phyloP scores from a whole-genome alignment of 257 asterid genomes.

The Primulina tabacum region DNA sequence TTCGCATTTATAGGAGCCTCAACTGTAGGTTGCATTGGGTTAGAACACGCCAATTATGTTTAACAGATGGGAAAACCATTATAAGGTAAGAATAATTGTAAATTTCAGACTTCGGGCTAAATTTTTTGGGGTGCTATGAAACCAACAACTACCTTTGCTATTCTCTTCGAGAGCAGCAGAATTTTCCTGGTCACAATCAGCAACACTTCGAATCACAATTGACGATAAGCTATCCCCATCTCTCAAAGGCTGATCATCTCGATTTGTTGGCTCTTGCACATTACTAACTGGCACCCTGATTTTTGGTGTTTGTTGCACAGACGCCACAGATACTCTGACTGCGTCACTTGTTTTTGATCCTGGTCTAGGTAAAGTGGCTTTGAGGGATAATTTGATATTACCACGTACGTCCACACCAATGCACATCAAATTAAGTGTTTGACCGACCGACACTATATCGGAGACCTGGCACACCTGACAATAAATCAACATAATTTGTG shows the following conservation, averaged over 20 bases:
- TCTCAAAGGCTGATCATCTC: conserved; percentile 30
- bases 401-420: conserved; percentile 90
- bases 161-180: conserved; percentile 30
- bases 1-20: conserved; percentile 46
- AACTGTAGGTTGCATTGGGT: conserved; percentile 27
- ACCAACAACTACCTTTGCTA: conserved; percentile 34
- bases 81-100: background rate
- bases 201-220: conserved; percentile 74
- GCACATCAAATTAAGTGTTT: conserved; percentile 77
- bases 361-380: conserved; percentile 57
- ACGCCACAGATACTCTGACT: conserved; percentile 29
- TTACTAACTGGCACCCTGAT: conserved; percentile 36
- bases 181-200: conserved; percentile 76
- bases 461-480: conserved; percentile 73
- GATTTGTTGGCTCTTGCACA: conserved; percentile 36
- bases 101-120: background rate
- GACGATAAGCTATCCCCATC: conserved; percentile 39
- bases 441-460: conserved; percentile 75
- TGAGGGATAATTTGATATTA: conserved; percentile 77
- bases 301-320: conserved; percentile 34
- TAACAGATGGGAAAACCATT: background rate
- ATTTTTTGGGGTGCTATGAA: background rate
- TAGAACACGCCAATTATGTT: conserved; percentile 13
- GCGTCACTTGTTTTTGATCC: conserved; percentile 32
- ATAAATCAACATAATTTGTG: background rate